Evolutionary conservation across 164 flowering plant species (phyloP).

Genomic region (Paratinospora sagittata): DNA sequence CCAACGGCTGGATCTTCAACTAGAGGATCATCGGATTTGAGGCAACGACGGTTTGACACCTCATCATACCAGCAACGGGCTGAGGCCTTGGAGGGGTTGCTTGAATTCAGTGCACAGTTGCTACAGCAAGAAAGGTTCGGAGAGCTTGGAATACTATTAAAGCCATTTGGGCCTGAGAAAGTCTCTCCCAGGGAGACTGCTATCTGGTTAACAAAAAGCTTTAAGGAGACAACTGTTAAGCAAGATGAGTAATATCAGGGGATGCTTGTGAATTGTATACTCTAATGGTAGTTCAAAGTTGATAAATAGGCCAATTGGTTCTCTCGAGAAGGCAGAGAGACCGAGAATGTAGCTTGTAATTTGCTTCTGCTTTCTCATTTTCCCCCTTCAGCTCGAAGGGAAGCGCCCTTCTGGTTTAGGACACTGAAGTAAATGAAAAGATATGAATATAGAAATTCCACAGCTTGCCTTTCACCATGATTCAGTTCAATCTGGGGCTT

Average conservation of each 20-base stretch:
- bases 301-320: conserved; percentile 1
- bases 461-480: not conserved
- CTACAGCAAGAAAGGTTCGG: conserved; percentile 81
- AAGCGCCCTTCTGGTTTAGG: not conserved
- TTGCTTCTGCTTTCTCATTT: conserved; percentile 1
- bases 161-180: conserved; percentile 94
- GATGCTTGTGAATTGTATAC: not conserved
- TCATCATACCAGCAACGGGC: conserved; percentile 91
- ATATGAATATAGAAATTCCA: not conserved
- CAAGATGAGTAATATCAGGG: conserved; percentile 16
- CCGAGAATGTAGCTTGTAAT: not conserved
- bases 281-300: not conserved
- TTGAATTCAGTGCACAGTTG: conserved; percentile 88
- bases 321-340: not conserved
- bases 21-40: conserved; percentile 49
- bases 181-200: conserved; percentile 98
- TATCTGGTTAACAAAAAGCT: conserved; percentile 92
- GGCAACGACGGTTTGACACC: conserved; percentile 57
- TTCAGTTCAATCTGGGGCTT: not conserved
- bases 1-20: too few species aligned
- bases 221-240: conserved; percentile 58
- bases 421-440: conserved; percentile 1
- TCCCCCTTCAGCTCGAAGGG: not conserved
- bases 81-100: conserved; percentile 92
- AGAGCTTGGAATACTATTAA: conserved; percentile 80